Percentiles rank a stretch among this genome's conserved stretches.
Conservation (phyloP, 768 basidiomycete genomes). For the Rhizopogon rudus region DNA sequence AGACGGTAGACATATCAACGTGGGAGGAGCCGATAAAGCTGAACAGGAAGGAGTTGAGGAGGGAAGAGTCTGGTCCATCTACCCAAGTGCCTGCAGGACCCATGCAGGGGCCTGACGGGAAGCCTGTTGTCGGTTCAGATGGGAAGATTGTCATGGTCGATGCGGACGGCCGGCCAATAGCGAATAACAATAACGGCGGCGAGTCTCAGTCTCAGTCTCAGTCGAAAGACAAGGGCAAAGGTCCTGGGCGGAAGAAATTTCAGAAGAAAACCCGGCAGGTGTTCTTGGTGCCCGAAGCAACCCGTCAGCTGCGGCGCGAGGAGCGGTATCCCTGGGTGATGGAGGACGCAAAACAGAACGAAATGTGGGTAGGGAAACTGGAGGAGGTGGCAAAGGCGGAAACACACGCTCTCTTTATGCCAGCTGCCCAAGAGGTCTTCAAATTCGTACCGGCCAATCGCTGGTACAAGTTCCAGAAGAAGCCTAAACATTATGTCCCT, state of each 20-base stretch:
- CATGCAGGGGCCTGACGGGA: conserved; percentile 80
- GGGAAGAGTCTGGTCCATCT: conserved; percentile 34
- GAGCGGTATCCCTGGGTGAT: conserved; percentile 92
- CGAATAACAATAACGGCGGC: conserved; percentile 26
- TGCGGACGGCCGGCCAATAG: conserved; percentile 69
- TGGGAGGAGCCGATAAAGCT: conserved; percentile 80
- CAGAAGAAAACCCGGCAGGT: conserved; percentile 83
- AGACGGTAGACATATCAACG: conserved; percentile 58
- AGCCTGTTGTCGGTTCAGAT: conserved; percentile 74
- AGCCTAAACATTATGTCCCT: conserved; percentile 67
- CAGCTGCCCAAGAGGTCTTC: conserved; percentile 75
- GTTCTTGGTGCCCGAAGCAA: conserved; percentile 74
- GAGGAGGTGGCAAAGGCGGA: conserved; percentile 70
- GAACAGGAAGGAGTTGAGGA: conserved; percentile 77
- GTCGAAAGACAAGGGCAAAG: conserved; percentile 26
- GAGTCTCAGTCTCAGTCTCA: conserved; percentile 22
- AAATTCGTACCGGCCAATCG: conserved; percentile 84
- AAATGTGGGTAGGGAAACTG: conserved; percentile 79
- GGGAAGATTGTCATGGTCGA: conserved; percentile 81
- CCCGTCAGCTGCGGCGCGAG: conserved; percentile 74
- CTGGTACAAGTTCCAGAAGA: conserved; percentile 93
- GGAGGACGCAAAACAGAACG: conserved; percentile 68
- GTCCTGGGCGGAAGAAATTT: conserved; percentile 64
- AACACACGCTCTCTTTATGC: conserved; percentile 82
- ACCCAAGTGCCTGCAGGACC: conserved; percentile 55